phyloP scores from a whole-genome alignment of 345 rosid genomes.

The Dipteronia dyeriana region DNA sequence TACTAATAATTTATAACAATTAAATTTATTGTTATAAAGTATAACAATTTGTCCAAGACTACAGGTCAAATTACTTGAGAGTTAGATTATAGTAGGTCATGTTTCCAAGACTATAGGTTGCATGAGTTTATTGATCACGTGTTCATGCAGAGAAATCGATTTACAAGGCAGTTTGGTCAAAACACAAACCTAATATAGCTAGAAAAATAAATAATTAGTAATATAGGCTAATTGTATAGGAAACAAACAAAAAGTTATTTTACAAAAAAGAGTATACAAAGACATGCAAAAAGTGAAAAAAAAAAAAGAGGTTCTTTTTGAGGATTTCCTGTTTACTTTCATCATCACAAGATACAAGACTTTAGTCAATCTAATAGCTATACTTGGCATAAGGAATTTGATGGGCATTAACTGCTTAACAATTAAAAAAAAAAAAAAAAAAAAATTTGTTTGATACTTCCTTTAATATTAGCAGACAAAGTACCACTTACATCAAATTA shows the following conservation, averaged over 20 bases:
- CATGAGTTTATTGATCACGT: neutral
- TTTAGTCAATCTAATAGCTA: neutral
- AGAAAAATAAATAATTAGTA: neutral
- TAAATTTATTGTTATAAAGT: neutral
- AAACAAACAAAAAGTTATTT: neutral
- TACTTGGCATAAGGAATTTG: neutral
- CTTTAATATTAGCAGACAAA: neutral
- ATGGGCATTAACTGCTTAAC: neutral
- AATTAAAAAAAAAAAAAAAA: too few species aligned
- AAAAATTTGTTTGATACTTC: neutral
- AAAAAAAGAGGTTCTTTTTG: too few species aligned
- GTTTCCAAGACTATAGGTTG: neutral
- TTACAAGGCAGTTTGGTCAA: neutral
- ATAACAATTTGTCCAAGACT: neutral
- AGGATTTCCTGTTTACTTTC: neutral
- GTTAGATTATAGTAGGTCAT: too few species aligned
- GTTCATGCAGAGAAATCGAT: neutral
- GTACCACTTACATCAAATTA: neutral
- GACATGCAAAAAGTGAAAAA: neutral
- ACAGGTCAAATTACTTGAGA: neutral
- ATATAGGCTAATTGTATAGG: neutral
- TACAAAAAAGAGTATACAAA: neutral
- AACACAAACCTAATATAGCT: neutral
- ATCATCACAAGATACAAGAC: neutral
- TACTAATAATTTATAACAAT: neutral